A percentile compares a stretch with the other conserved stretches of the same genome.
phyloP scores from a whole-genome alignment of 148 eudicot genomes.

The Rheum nobile region DNA sequence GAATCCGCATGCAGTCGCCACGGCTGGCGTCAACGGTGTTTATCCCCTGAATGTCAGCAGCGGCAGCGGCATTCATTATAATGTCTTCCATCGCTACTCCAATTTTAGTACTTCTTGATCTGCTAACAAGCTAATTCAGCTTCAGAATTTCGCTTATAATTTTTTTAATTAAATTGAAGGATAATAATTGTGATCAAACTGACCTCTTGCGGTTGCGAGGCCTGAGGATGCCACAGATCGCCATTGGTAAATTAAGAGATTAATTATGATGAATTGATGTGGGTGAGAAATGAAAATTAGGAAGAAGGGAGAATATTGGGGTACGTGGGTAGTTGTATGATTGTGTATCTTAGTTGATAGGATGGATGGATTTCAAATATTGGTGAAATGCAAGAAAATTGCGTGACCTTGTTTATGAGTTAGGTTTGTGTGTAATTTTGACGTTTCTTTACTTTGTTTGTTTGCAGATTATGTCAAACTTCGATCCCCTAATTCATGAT shows the following conservation, averaged over 20 bases:
- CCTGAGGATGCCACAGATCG: not conserved
- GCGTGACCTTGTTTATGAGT: not conserved
- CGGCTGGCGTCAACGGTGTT: slow-evolving; percentile 18
- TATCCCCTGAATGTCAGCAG: slow-evolving; percentile 20
- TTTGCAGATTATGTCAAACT: slow-evolving; percentile 1
- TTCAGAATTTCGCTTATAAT: not conserved
- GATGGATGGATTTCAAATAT: not conserved
- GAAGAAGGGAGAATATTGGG: not conserved
- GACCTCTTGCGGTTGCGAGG: not conserved
- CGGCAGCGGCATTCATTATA: no score
- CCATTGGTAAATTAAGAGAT: not conserved
- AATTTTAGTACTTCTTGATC: not conserved
- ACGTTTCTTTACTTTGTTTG: not conserved
- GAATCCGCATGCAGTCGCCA: no score
- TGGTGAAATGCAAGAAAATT: not conserved
- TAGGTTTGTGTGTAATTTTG: not conserved
- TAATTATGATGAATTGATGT: no score
- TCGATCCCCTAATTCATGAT: not conserved
- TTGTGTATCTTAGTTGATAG: not conserved
- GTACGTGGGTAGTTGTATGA: not conserved
- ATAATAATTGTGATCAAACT: not conserved
- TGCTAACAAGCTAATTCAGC: no score
- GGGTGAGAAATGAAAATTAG: no score
- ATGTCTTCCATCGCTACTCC: not conserved
- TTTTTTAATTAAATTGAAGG: not conserved